Evolutionary conservation across 2,329 filamentous ascomycete species (phyloP).

Genomic region (Cyphellophora attinorum): DNA sequence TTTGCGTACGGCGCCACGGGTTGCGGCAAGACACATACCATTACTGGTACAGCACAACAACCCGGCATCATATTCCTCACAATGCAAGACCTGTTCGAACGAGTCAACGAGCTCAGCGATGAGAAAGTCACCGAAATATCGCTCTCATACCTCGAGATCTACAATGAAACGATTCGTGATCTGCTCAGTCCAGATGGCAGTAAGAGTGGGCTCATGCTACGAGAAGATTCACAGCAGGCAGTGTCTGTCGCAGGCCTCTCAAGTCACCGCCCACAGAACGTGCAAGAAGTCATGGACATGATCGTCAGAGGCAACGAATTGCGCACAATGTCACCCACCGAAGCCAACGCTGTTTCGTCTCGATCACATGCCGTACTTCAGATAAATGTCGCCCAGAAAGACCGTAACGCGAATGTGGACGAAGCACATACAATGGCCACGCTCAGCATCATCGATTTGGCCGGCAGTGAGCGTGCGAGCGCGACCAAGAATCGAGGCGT

Average conservation of each 20-base stretch:
- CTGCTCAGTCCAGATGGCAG: constrained; percentile 75
- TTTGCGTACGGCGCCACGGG: constrained; percentile 97
- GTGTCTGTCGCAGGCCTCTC: constrained; percentile 87
- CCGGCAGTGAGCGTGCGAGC: constrained; percentile 89
- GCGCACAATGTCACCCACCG: constrained; percentile 91
- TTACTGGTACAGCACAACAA: constrained; percentile 81
- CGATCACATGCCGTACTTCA: constrained; percentile 94
- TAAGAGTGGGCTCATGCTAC: constrained; percentile 78
- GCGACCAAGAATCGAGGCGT: constrained; percentile 95
- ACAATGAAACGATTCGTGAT: constrained; percentile 97
- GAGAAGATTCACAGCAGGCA: constrained; percentile 87
- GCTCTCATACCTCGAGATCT: constrained; percentile 93
- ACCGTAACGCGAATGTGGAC: constrained; percentile 81
- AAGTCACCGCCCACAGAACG: constrained; percentile 81
- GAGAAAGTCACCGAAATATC: constrained; percentile 87
- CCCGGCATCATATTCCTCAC: constrained; percentile 98
- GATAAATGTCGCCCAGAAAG: constrained; percentile 91
- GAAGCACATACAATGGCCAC: constrained; percentile 98
- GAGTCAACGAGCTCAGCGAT: constrained; percentile 74
- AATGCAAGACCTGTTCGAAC: constrained; percentile 98
- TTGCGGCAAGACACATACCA: constrained; percentile 97
- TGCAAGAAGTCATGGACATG: constrained; percentile 98
- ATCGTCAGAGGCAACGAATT: constrained; percentile 91
- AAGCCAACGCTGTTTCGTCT: constrained; percentile 94
- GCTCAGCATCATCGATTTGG: constrained; percentile 93